These are phyloP conservation scores for Leccinum boreale DNA, from an alignment of 768 basidiomycete species.

Conservation along the genomic window DNA sequence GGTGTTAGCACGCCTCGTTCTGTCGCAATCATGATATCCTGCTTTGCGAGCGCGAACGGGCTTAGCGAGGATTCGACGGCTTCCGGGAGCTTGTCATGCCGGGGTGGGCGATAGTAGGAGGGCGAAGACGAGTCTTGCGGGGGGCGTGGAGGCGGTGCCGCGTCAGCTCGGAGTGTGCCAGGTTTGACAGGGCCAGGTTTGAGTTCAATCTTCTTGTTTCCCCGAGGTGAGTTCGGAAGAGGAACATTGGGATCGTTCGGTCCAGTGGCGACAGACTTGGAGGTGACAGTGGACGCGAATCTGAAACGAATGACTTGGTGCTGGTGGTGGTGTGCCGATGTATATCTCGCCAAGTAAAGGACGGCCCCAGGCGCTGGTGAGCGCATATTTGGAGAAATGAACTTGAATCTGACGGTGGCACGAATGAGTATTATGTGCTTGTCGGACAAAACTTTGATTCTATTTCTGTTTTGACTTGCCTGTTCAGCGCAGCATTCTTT, in stretches of 20 bases:
- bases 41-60: slow-evolving; percentile 51
- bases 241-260: slow-evolving; percentile 22
- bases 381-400: slow-evolving; percentile 5
- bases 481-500: slow-evolving; percentile 37
- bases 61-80: slow-evolving; percentile 18
- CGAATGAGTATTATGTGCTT: slow-evolving; percentile 3
- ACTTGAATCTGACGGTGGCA: slow-evolving; percentile 17
- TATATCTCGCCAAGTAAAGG: slow-evolving; percentile 2
- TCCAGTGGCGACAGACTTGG: slow-evolving; percentile 21
- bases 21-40: slow-evolving; percentile 63
- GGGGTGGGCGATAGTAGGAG: slow-evolving; percentile 26
- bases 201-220: slow-evolving; percentile 53
- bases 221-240: slow-evolving; percentile 28
- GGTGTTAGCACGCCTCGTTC: slow-evolving; percentile 67
- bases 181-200: slow-evolving; percentile 62
- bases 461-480: slow-evolving; percentile 26
- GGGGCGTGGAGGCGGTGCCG: slow-evolving; percentile 13
- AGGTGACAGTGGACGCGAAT: slow-evolving; percentile 29
- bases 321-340: neutral
- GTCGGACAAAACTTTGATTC: neutral
- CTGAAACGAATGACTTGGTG: slow-evolving; percentile 7
- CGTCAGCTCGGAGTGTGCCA: slow-evolving; percentile 22
- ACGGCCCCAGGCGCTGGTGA: neutral
- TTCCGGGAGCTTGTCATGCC: slow-evolving; percentile 18
- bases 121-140: slow-evolving; percentile 26